Evolutionary conservation across 2,329 filamentous ascomycete genomes (phyloP).

Genomic region (Fonsecaea pedrosoi): DNA sequence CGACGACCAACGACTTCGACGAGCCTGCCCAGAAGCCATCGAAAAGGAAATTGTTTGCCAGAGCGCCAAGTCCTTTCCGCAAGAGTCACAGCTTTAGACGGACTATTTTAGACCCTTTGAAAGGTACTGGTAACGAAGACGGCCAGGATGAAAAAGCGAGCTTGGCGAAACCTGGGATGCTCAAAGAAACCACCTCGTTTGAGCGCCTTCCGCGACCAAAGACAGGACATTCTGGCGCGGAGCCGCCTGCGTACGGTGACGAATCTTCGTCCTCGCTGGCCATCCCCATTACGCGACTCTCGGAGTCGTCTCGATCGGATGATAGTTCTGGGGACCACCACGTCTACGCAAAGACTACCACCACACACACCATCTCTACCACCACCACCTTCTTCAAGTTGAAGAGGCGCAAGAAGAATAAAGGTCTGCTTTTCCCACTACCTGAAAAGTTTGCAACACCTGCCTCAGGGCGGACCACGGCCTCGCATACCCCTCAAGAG

Average conservation of each 20-base stretch:
- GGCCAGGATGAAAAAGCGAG: conserved; percentile 6
- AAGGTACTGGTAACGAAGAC: conserved; percentile 16
- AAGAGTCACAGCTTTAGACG: conserved; percentile 25
- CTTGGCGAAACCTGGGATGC: conserved; percentile 12
- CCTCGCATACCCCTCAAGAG: conserved; percentile 49
- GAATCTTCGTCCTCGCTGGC: conserved; percentile 68
- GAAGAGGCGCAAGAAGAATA: conserved; percentile 72
- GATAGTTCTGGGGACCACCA: conserved; percentile 75
- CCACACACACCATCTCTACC: conserved; percentile 69
- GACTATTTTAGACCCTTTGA: conserved; percentile 41
- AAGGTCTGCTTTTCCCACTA: conserved; percentile 83
- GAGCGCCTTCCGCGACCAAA: conserved; percentile 29
- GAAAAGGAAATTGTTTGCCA: conserved; percentile 31
- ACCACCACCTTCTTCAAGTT: conserved; percentile 81
- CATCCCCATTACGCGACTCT: conserved; percentile 69
- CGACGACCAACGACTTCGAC: conserved; percentile 69
- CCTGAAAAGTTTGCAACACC: conserved; percentile 71
- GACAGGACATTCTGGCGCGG: conserved; percentile 51
- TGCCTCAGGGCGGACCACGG: conserved; percentile 48
- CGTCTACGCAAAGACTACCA: conserved; percentile 65
- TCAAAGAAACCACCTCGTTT: conserved; percentile 28
- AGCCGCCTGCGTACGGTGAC: conserved; percentile 67
- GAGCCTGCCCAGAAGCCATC: conserved; percentile 46
- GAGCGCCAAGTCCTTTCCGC: conserved; percentile 34
- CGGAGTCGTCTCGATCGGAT: conserved; percentile 90